Evolutionary conservation across 1,284 basidiomycete species (phyloP).

Genomic region (Porodaedalea pini): DNA sequence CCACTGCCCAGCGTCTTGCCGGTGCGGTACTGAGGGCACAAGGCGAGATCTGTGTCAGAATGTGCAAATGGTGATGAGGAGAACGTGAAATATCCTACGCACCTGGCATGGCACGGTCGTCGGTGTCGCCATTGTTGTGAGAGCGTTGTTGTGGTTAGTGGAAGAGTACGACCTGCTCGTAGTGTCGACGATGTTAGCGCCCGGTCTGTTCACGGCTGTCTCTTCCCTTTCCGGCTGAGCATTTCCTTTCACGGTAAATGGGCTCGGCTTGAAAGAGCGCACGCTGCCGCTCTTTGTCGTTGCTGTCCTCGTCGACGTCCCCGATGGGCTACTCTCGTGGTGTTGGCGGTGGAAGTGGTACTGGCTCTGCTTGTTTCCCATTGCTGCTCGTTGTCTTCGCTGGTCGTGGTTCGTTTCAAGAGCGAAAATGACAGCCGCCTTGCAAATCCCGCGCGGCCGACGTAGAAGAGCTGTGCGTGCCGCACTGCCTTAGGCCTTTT

Average conservation of each 20-base stretch:
- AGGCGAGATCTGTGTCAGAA: background rate
- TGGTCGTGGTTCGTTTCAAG: background rate
- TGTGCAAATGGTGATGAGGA: background rate
- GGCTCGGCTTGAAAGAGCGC: background rate
- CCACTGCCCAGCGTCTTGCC: slow-evolving; percentile 90
- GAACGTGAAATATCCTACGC: background rate
- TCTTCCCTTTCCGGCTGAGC: background rate
- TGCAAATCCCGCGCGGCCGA: background rate
- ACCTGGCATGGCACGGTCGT: slow-evolving; percentile 22
- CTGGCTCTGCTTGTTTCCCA: slow-evolving; percentile 17
- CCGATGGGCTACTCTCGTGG: slow-evolving; percentile 3
- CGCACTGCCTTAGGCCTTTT: slow-evolving; percentile 1
- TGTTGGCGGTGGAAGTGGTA: background rate
- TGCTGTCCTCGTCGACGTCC: background rate
- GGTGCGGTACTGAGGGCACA: slow-evolving; percentile 73
- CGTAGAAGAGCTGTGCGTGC: background rate
- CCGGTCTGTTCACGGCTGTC: background rate
- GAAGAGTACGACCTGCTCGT: slow-evolving; percentile 2
- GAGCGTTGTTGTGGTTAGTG: background rate
- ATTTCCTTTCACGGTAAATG: background rate
- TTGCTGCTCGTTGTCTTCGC: background rate
- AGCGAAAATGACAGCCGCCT: background rate
- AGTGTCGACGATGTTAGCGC: background rate
- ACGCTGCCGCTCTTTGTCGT: background rate
- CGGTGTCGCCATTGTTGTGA: slow-evolving; percentile 4